phyloP scores from a whole-genome alignment of 768 basidiomycete species.

The Kondoa subrosea region DNA sequence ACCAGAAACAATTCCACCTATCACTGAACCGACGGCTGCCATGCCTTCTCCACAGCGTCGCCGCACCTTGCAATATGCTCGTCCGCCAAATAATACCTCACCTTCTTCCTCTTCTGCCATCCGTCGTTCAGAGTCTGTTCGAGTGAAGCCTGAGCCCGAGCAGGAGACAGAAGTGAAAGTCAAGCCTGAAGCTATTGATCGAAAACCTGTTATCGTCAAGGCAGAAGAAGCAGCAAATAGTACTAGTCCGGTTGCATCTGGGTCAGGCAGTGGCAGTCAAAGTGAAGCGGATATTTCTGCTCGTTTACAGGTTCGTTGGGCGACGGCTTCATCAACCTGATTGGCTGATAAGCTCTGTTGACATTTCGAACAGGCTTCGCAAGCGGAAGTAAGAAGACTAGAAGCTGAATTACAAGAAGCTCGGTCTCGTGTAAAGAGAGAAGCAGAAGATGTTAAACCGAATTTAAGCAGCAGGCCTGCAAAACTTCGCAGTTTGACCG shows the following conservation, averaged over 20 bases:
- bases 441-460: neutral
- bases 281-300: neutral
- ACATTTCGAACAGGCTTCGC: neutral
- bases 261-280: neutral
- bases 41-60: neutral
- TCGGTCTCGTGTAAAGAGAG: neutral
- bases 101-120: neutral
- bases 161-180: neutral
- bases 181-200: neutral
- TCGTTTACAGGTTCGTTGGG: too few relatives aligned
- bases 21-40: neutral
- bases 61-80: neutral
- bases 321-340: too few relatives aligned
- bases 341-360: too few relatives aligned
- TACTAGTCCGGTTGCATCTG: neutral
- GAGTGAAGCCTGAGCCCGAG: too few relatives aligned
- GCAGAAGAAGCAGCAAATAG: neutral
- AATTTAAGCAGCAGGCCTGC: neutral
- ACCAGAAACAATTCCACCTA: too few relatives aligned
- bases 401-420: neutral
- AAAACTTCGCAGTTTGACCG: neutral
- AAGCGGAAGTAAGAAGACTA: neutral
- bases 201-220: neutral
- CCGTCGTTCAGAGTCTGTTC: neutral
- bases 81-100: neutral